phyloP scores from a whole-genome alignment of 2,329 filamentous ascomycete genomes.

The Aspergillus oerlinghausenensis region DNA sequence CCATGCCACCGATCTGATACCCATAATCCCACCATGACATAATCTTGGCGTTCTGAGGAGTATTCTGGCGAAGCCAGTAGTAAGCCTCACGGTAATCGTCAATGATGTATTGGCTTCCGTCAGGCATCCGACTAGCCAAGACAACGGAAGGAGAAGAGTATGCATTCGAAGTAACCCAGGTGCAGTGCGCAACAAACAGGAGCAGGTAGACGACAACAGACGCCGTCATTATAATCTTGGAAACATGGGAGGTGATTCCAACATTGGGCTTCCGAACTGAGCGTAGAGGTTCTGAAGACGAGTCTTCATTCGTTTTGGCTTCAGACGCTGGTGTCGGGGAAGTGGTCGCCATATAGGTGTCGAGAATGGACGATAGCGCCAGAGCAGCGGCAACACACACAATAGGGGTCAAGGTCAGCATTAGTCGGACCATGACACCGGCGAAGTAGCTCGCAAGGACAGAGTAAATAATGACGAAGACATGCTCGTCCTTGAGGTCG shows the following conservation, averaged over 20 bases:
- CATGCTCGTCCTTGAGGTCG: constrained; percentile 88
- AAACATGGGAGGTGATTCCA: constrained; percentile 76
- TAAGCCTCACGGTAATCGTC: constrained; percentile 99
- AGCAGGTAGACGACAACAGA: constrained; percentile 75
- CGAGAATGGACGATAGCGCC: constrained; percentile 79
- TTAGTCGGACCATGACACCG: constrained; percentile 97
- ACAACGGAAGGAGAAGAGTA: constrained; percentile 98
- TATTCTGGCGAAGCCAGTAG: constrained; percentile 99
- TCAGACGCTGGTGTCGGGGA: constrained; percentile 51
- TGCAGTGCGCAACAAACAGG: constrained; percentile 95
- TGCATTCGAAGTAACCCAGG: constrained; percentile 98
- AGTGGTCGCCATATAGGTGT: constrained; percentile 71
- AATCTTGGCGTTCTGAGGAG: constrained; percentile 87
- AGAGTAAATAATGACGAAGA: constrained; percentile 97
- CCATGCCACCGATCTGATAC: constrained; percentile 99
- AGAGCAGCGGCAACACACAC: constrained; percentile 93
- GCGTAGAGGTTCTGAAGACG: constrained; percentile 49
- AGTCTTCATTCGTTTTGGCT: constrained; percentile 37
- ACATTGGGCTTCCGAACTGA: constrained; percentile 69
- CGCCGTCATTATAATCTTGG: constrained; percentile 72
- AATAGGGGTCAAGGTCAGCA: constrained; percentile 94
- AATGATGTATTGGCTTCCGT: constrained; percentile 96
- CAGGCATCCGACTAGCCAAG: constrained; percentile 82
- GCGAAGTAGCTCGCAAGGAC: constrained; percentile 96
- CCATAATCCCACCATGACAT: constrained; percentile 99